phyloP scores from a whole-genome alignment of 305 asterid species.

The Rubia tinctorum region DNA sequence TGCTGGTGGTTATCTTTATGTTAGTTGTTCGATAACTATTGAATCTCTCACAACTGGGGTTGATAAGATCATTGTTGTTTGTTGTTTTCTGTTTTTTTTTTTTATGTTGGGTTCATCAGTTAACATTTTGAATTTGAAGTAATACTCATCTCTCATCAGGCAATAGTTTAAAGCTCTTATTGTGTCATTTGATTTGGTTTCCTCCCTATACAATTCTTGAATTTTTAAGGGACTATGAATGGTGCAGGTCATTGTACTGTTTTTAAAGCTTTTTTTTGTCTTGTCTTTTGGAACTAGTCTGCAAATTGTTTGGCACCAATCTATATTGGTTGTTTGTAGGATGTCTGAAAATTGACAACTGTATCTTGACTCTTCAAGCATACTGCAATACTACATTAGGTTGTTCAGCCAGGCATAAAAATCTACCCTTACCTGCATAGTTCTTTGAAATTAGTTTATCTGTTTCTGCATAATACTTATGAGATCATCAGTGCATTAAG shows the following conservation, averaged over 20 bases:
- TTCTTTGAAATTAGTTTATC: slow-evolving; percentile 3
- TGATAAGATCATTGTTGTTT: too few relatives aligned
- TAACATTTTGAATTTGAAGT: too few relatives aligned
- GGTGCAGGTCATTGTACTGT: too few relatives aligned
- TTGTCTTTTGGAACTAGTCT: background rate
- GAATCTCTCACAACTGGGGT: too few relatives aligned
- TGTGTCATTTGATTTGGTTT: background rate
- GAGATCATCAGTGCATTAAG: background rate
- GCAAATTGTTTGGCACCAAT: background rate
- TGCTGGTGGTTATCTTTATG: too few relatives aligned
- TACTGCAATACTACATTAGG: background rate
- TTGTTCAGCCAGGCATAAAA: background rate
- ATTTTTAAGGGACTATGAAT: background rate
- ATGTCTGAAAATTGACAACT: background rate
- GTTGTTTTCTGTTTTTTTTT: background rate
- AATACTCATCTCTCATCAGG: background rate
- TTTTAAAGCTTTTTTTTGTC: background rate
- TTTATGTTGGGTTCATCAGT: background rate
- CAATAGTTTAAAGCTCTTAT: background rate
- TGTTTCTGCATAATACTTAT: background rate
- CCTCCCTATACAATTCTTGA: background rate
- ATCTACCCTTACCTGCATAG: background rate
- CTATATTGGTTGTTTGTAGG: background rate
- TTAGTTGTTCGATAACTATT: too few relatives aligned
- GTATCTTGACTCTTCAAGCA: background rate